Conservation (phyloP, 2,329 filamentous ascomycete genomes). For the Drechmeria coniospora region DNA sequence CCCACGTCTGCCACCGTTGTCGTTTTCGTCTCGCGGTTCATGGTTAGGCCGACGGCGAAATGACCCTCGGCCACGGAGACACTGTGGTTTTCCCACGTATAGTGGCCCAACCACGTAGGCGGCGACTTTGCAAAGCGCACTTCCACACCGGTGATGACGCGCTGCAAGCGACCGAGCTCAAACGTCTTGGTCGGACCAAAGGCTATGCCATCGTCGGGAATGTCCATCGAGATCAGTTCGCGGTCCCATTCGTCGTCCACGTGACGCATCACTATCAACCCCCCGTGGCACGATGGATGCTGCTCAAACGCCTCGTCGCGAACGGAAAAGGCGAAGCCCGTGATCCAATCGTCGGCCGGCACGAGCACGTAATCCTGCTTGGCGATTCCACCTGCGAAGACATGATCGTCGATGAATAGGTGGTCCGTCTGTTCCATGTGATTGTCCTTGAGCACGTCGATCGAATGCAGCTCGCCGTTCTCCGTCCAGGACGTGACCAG, state of each 20-base stretch:
- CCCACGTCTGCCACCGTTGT: not conserved
- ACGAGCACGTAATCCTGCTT: not conserved
- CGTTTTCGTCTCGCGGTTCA: not conserved
- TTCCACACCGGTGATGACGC: not conserved
- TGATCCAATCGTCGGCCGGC: not conserved
- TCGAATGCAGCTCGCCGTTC: not conserved
- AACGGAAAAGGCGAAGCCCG: not conserved
- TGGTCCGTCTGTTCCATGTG: not conserved
- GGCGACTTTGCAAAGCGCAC: not conserved
- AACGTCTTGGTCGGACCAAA: not conserved
- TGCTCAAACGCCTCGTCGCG: not conserved
- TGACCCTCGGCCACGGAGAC: not conserved
- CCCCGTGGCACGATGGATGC: not conserved
- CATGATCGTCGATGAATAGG: not conserved
- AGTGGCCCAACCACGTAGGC: not conserved
- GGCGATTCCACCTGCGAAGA: not conserved
- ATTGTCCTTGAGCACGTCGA: not conserved
- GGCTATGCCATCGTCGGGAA: not conserved
- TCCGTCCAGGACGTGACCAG: not conserved
- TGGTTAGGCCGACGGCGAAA: not conserved
- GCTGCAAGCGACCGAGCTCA: not conserved
- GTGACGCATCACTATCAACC: not conserved
- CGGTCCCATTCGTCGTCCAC: not conserved
- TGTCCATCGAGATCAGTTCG: not conserved
- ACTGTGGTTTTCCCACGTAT: too few species aligned